These are phyloP conservation scores for Rhizopus microsporus DNA, from an alignment of 371 early-diverging fungal species.

Conservation along the genomic window DNA sequence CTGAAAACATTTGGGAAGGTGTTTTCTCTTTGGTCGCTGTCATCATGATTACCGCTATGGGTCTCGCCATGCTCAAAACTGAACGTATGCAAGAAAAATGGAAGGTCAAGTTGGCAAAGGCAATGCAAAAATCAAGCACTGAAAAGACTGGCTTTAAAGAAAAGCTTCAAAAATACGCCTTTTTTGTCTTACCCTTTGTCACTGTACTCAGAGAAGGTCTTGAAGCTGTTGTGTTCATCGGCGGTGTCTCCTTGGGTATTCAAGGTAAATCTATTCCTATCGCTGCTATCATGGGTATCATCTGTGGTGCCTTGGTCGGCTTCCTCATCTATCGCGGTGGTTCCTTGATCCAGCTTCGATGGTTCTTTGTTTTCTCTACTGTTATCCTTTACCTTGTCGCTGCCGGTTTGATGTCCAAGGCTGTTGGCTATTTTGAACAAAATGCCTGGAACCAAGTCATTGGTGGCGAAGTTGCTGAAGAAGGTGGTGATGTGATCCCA, in stretches of 20 bases:
- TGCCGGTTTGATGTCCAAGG: conserved; percentile 70
- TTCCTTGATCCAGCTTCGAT: conserved; percentile 62
- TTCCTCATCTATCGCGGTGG: conserved; percentile 70
- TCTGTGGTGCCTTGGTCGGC: conserved; percentile 69
- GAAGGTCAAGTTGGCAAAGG: conserved; percentile 60
- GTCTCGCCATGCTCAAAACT: conserved; percentile 71
- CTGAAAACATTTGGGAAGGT: conserved; percentile 81
- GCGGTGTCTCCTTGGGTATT: conserved; percentile 75
- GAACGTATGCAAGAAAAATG: conserved; percentile 74
- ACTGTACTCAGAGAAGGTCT: conserved; percentile 84
- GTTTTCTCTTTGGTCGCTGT: conserved; percentile 68
- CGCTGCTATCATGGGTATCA: conserved; percentile 71
- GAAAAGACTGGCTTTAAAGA: conserved; percentile 26
- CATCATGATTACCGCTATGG: conserved; percentile 70
- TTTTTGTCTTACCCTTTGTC: conserved; percentile 75
- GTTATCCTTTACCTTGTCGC: conserved; percentile 75
- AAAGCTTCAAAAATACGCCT: conserved; percentile 51
- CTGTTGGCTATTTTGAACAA: conserved; percentile 61
- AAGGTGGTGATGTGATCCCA: conserved; percentile 37
- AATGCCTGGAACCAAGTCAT: conserved; percentile 56
- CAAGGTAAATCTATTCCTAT: conserved; percentile 73
- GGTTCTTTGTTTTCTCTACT: conserved; percentile 78
- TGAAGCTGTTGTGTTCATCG: conserved; percentile 80
- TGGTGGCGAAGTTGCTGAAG: conserved; percentile 51
- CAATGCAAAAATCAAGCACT: conserved; percentile 38